Evolutionary conservation across 345 rosid genomes (phyloP), one percentile per base, ranked within the genome.

Genomic region (Nasturtium officinale): DNA sequence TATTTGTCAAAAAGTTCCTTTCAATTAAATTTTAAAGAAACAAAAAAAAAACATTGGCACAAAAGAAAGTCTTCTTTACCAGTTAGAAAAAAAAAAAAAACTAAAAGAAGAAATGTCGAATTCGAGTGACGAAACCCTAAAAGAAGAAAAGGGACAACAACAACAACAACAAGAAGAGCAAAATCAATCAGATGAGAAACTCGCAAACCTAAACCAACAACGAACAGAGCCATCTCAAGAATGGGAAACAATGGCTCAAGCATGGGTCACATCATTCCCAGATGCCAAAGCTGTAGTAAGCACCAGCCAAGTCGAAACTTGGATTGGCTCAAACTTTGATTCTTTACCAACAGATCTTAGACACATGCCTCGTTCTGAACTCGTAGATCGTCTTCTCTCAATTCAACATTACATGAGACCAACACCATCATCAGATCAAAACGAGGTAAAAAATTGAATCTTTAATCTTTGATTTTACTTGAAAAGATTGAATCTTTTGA

Each of bases 241-340:
- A 83, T 95, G 99, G 99, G 90, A 87, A 72, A 82, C 89, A 15
- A 83, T 95, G 96, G 97, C 97, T 43, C 80, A 79, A 61, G 95
- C 96, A 9, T 95, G 99, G 96, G 78, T 91, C 50, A 53, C 81
- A 28, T 90, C 97, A 3, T 94, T 95, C 80, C 89, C 97, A 0
- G 97, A 90, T 65, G 96, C 90, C 2, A 88, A 85, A 73, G 85
- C 88, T 42, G 93, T 91, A 10, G 95, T 94, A 23, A 86, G 81
- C 74, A 78, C 47, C 55, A 32, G 61, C 69, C 90, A 91, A 72
- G 91, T 94, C 53, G 96, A 94, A 76, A 73, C 81, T n/a, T 91
- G 98, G 98, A 82, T 94, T 65, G 96, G 86, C 67, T 81, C 91
- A 61, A 94, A 91, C 78, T 82, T 69, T 50, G 65, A 69, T 28